Evolutionary conservation across 192 early-diverging fungal genomes (phyloP).

Genomic region (Gamsiella multidivaricata): DNA sequence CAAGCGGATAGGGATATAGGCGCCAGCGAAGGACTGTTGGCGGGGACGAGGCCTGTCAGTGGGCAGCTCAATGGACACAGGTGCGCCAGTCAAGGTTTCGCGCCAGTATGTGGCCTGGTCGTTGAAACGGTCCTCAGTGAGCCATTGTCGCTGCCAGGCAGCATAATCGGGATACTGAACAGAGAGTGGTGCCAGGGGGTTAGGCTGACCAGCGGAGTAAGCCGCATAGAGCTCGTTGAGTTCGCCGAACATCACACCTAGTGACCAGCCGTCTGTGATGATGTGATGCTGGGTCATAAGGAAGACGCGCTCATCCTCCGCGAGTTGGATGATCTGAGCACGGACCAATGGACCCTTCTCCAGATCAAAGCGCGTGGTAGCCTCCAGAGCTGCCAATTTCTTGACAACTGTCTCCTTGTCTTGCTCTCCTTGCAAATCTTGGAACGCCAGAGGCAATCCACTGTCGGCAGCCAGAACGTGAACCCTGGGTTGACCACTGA

Average conservation of each 20-base stretch:
- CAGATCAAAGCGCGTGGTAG: not conserved
- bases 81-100: not conserved
- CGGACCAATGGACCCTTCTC: not conserved
- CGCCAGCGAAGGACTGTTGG: not conserved
- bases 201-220: not conserved
- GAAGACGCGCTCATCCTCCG: not conserved
- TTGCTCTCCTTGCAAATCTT: not conserved
- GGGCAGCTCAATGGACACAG: not conserved
- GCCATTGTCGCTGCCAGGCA: conserved; percentile 1
- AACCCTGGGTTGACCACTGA: not conserved
- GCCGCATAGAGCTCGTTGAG: conserved; percentile 2
- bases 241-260: not conserved
- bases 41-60: not conserved
- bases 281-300: too few species aligned
- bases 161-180: conserved; percentile 14
- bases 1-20: not conserved
- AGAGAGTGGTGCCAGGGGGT: not conserved
- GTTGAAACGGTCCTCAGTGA: not conserved
- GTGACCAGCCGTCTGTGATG: conserved; percentile 8
- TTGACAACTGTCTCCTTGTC: not conserved
- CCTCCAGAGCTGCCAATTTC: not conserved
- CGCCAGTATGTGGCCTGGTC: not conserved
- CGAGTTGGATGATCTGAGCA: not conserved
- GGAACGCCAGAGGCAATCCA: not conserved
- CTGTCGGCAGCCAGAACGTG: not conserved